Base-by-base conservation (phyloP, 2,329 filamentous ascomycete species). In the Aphanocladium album region DNA sequence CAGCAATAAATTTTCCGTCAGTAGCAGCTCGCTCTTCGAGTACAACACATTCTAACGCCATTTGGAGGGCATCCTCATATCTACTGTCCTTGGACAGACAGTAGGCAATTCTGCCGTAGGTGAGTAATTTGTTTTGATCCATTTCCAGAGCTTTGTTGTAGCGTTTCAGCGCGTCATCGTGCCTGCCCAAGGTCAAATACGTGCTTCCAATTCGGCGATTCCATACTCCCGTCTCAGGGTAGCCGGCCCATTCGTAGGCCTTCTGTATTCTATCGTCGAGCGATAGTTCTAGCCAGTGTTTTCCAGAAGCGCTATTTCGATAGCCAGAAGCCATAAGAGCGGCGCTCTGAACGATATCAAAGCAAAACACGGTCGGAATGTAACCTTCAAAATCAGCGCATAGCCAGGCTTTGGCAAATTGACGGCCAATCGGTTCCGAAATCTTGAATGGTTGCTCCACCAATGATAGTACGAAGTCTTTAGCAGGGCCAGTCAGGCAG, bases 261-360 rank as follows among this genome's bases (percentile, higher is more conserved):
- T 69, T 75, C 3, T 63, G 57, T 25, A 78, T 72, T 33, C 76
- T 70, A 16, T 70, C 64, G 27, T 71, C 66, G 27, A 76, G 61
- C 1, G 73, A 63, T 2, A 74, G 69, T 0, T 74, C 73, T 0
- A 70, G 66, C 75, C 76, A 78, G 62, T 74, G 70, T 2, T 63
- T 63, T 19, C 72, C 71, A 5, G 71, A 72, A 43, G 75, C 71
- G 0, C 70, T 70, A 73, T 73, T 77, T 0, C 71, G 73, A 57
- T 71, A 67, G 2, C 74, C 76, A 1, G 71, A 69, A 16, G 77
- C 69, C 67, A 77, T 72, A 2, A 73, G 73, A 5, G 76, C 73
- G 33, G 77, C 69, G 46, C 70, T 73, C 60, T 78, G 76, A 4
- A 78, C 76, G 41, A 78, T 76, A 59, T 76, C 74, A 62, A 78